Base-by-base conservation (phyloP, 805 yeast genomes). In the Candida ipomoeae region DNA sequence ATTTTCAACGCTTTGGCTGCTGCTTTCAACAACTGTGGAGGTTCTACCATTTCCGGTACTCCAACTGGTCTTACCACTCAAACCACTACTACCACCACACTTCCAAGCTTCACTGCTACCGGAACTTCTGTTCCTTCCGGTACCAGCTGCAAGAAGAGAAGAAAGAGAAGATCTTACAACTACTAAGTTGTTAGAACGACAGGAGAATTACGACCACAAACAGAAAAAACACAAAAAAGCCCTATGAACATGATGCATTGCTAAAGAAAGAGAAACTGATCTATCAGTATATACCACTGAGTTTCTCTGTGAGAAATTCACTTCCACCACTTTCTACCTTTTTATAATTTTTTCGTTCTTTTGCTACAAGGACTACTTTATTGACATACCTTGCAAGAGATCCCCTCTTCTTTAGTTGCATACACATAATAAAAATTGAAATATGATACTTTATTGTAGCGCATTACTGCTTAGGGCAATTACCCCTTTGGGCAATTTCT, bases 1-100 rank as follows among this genome's bases (percentile, higher is more conserved):
- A 64, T 70, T 46, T 68, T 68, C 55, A 73, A 67, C 48, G 74
- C 77, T 26, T 70, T 73, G 60, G 73, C 73, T 52, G 76, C 75
- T 49, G 74, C 73, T 21, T 62, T 65, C 49, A 69, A 69, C 51
- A 55, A 69, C 43, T 73, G 78, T 66, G 67, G 62, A 20, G 65
- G 64, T 42, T 49, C 65, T 13, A 55, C 68, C 13, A 59, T 62
- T 46, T 55, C 66, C 20, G 57, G 61, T 37, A 42, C 53, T 5
- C 58, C 61, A 35, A 56, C 58, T n/a, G 61, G 61, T 42, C 51
- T 52, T 20, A 53, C 57, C 20, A 56, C 61, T n/a, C 61, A 57
- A 38, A 34, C 66, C 29, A 50, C 63, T 32, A 52, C 66, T 10
- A 58, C 71, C 44, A 57, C 68, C 17, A 56, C 61, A n/a, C 57